These are phyloP conservation scores for Saccharomycopsis sp. DNA, from an alignment of 805 yeast species.

Conservation along the genomic window DNA sequence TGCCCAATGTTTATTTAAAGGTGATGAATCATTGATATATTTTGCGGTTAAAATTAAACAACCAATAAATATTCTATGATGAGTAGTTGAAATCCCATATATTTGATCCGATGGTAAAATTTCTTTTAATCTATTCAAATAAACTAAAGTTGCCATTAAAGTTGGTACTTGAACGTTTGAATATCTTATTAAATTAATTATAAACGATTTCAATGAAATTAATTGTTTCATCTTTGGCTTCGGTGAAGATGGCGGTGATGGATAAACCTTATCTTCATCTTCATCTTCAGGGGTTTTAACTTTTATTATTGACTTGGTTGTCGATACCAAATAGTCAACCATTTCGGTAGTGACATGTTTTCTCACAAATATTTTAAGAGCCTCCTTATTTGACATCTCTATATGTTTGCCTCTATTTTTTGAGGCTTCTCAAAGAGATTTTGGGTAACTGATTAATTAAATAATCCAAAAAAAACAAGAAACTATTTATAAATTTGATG, in stretches of 20 bases:
- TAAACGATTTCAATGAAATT: constrained; percentile 71
- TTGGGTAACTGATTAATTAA: no score
- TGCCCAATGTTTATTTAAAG: constrained; percentile 76
- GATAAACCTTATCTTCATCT: constrained; percentile 19
- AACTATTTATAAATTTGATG: no score
- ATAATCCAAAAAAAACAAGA: not conserved
- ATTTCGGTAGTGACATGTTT: constrained; percentile 22
- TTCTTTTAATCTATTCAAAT: constrained; percentile 52
- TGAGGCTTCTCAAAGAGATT: no score
- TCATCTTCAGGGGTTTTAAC: constrained; percentile 18
- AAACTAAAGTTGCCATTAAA: constrained; percentile 63
- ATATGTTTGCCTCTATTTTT: not conserved
- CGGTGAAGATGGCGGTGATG: constrained; percentile 32
- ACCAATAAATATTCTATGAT: constrained; percentile 71
- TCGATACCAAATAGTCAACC: constrained; percentile 20
- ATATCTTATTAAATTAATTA: constrained; percentile 62
- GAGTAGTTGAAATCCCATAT: constrained; percentile 73
- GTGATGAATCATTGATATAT: constrained; percentile 71
- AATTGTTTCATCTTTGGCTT: constrained; percentile 21
- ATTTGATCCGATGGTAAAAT: constrained; percentile 59
- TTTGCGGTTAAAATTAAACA: constrained; percentile 69
- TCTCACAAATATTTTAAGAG: constrained; percentile 20
- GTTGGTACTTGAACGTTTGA: constrained; percentile 80
- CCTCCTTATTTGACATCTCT: constrained; percentile 21
- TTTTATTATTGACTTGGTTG: constrained; percentile 20